Evolutionary conservation across 176 grass and related monocot genomes (phyloP), one percentile per base, ranked within the genome.

Genomic region (Echinochloa phyllopogon): DNA sequence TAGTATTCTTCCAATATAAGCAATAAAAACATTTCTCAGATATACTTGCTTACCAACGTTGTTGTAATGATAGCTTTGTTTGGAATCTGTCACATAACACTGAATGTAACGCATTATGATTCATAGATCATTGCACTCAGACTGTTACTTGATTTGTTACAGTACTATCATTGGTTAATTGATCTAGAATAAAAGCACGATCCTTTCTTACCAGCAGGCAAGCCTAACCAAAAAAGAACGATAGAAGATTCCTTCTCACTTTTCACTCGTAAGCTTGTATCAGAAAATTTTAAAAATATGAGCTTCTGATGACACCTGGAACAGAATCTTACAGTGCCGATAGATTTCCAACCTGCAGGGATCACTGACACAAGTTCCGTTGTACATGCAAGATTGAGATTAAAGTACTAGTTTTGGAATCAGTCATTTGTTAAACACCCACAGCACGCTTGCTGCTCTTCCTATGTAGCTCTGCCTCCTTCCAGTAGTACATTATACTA

Each of bases 371-470:
- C 71, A 74, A 79, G 67, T 74, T 90, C 58, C 84, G 50, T 45
- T 79, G 76, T 74, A 49, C 41, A 74, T 68, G 79, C 67, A 74
- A 52, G 49, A 62, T 79, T 79, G 49, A 78, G 74, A 74, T 68
- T 79, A 87, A 69, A 47, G 51, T 77, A 82, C 42, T 70, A 61
- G 29, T 60, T 62, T 74, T 47, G 18, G 59, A 65, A 56, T 40
- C 57, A 78, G 76, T 44, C 73, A 87, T 83, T 86, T 87, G 89
- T 87, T 86, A 79, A 83, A 68, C 80, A 86, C 73, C 69, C 65
- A 82, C 39, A 57, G 10, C 73, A 86, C 84, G 16, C 29, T 74
- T 86, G 73, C 65, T 78, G 21, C 44, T 65, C 25, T 23, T 40
- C 78, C 55, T 45, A 8, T 81, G 65, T 81, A 69, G 65, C 65